Conservation (phyloP, 2,329 filamentous ascomycete genomes). For the Pyrenophora seminiperda region DNA sequence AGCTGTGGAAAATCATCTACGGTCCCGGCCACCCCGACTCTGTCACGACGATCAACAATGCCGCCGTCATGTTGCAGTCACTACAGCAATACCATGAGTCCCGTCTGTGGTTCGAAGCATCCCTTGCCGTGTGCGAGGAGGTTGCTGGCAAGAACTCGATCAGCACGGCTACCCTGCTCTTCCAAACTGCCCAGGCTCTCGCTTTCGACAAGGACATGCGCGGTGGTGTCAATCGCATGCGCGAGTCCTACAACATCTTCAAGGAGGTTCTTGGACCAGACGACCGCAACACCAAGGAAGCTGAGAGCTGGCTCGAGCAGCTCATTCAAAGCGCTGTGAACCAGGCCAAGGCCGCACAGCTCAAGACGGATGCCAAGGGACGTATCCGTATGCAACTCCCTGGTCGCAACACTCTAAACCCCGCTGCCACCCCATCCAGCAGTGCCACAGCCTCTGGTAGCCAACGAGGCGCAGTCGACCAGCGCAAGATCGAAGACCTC, state of each 20-base stretch:
- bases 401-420: slow-evolving; percentile 58
- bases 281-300: slow-evolving; percentile 97
- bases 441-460: slow-evolving; percentile 49
- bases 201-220: slow-evolving; percentile 96
- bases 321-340: slow-evolving; percentile 93
- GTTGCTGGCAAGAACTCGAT: slow-evolving; percentile 89
- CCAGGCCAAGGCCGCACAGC: slow-evolving; percentile 77
- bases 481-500: slow-evolving; percentile 88
- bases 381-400: slow-evolving; percentile 74
- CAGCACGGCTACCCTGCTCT: slow-evolving; percentile 91
- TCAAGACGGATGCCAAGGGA: slow-evolving; percentile 79
- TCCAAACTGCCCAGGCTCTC: slow-evolving; percentile 94
- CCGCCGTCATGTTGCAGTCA: slow-evolving; percentile 96
- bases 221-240: slow-evolving; percentile 88
- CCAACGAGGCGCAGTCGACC: slow-evolving; percentile 62
- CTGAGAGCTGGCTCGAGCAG: slow-evolving; percentile 94
- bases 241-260: slow-evolving; percentile 97
- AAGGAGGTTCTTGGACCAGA: slow-evolving; percentile 81
- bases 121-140: slow-evolving; percentile 83
- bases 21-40: slow-evolving; percentile 92
- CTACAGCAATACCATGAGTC: slow-evolving; percentile 95
- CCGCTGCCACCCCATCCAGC: slow-evolving; percentile 65
- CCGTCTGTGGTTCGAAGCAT: slow-evolving; percentile 94
- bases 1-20: slow-evolving; percentile 97
- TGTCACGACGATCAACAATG: slow-evolving; percentile 98